phyloP scores from a whole-genome alignment of 139 green algal species.

The Haematococcus lacustris region DNA sequence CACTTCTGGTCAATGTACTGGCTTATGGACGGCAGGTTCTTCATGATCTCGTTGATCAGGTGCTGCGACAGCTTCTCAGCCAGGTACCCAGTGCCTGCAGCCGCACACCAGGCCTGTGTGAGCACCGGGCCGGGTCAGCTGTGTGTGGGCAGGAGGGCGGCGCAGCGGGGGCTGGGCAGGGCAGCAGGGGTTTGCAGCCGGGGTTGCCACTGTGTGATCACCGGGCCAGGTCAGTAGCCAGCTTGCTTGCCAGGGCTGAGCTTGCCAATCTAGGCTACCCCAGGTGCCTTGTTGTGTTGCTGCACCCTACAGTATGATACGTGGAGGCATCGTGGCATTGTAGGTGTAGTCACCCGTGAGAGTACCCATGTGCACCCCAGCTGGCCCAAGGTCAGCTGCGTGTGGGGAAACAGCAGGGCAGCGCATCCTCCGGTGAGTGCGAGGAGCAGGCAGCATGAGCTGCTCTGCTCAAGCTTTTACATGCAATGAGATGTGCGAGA shows the following conservation, averaged over 20 bases:
- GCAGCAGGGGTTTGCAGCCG: not conserved
- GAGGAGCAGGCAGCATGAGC: too few species aligned
- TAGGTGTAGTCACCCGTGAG: too few species aligned
- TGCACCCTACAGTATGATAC: too few species aligned
- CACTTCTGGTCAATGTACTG: constrained; percentile 52
- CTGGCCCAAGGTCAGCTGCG: too few species aligned
- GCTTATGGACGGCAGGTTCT: constrained; percentile 80
- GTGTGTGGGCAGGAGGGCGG: constrained; percentile 39
- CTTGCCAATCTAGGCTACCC: not conserved
- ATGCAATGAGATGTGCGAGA: too few species aligned
- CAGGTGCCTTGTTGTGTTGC: too few species aligned
- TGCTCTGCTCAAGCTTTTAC: too few species aligned
- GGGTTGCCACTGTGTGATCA: too few species aligned
- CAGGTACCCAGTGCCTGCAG: constrained; percentile 62
- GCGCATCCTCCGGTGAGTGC: too few species aligned
- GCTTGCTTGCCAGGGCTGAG: not conserved
- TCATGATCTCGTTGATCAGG: constrained; percentile 73
- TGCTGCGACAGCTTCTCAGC: constrained; percentile 68
- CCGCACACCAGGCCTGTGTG: not conserved
- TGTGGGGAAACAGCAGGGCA: too few species aligned
- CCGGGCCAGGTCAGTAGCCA: not conserved
- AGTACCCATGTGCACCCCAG: too few species aligned
- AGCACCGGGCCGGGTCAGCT: not conserved
- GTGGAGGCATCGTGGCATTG: too few species aligned
- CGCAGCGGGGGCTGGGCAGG: not conserved